These are phyloP conservation scores for Fusarium concolor DNA, from an alignment of 2,329 filamentous ascomycete species.

Conservation along the genomic window DNA sequence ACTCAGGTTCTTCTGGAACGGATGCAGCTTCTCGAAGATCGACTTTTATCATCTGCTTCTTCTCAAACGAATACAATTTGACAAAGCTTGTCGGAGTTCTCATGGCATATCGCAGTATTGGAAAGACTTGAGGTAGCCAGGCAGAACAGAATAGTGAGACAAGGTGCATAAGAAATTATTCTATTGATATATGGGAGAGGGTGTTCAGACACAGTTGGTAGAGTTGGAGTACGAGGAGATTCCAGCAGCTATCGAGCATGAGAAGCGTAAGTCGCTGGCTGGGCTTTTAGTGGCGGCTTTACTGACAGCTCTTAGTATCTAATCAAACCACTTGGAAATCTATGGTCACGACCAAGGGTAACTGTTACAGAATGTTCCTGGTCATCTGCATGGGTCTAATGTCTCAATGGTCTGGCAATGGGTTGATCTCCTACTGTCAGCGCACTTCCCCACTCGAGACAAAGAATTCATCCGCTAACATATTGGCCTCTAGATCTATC, in stretches of 20 bases:
- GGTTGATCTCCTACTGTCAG: slow-evolving; percentile 48
- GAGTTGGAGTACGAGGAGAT: slow-evolving; percentile 64
- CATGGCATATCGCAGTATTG: slow-evolving; percentile 9
- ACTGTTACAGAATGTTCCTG: slow-evolving; percentile 53
- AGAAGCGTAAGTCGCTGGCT: slow-evolving; percentile 47
- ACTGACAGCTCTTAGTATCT: neutral
- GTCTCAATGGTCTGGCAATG: slow-evolving; percentile 54
- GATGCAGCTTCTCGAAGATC: slow-evolving; percentile 48
- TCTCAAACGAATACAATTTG: fast-evolving
- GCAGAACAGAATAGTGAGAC: neutral
- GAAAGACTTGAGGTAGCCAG: neutral
- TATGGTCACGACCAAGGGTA: slow-evolving; percentile 48
- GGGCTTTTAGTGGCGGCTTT: too few species aligned
- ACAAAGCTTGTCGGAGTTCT: slow-evolving; percentile 7
- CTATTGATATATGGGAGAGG: slow-evolving; percentile 57
- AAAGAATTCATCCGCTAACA: neutral
- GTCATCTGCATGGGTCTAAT: slow-evolving; percentile 59
- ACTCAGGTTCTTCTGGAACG: slow-evolving; percentile 46
- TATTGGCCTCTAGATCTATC: slow-evolving; percentile 1
- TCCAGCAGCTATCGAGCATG: slow-evolving; percentile 49
- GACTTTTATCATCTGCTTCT: slow-evolving; percentile 13
- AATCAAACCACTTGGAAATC: slow-evolving; percentile 46
- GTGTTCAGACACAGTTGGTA: slow-evolving; percentile 63
- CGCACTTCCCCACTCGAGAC: neutral
- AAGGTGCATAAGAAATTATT: neutral